These are phyloP conservation scores for Sporobolomyces pararoseus DNA, from an alignment of 768 basidiomycete species.

Conservation along the genomic window DNA sequence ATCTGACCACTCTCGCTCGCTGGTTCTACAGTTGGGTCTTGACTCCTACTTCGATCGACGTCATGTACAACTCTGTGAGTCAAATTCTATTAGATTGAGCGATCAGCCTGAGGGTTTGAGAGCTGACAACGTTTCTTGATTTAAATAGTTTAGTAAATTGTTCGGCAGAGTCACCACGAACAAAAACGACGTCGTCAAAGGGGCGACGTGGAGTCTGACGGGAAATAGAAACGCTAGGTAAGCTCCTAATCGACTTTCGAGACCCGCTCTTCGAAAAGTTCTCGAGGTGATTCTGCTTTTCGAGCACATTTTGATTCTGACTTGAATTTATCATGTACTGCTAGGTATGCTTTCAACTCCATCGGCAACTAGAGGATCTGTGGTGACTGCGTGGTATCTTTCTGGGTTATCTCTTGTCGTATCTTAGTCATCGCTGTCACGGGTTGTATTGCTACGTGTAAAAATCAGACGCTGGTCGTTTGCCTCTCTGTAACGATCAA, in stretches of 20 bases:
- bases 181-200: conserved; percentile 40
- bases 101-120: not conserved
- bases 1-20: too few relatives aligned
- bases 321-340: too few relatives aligned
- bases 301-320: too few relatives aligned
- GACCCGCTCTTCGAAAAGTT: too few relatives aligned
- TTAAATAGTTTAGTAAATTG: conserved; percentile 26
- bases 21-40: conserved; percentile 19
- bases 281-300: too few relatives aligned
- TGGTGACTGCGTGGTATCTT: too few relatives aligned
- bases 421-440: too few relatives aligned
- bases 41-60: conserved; percentile 28
- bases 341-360: conserved; percentile 7
- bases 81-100: not conserved
- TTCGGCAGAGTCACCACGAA: conserved; percentile 21
- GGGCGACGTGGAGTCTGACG: conserved; percentile 40
- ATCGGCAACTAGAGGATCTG: conserved; percentile 2
- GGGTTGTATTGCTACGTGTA: too few relatives aligned
- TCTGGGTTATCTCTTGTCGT: too few relatives aligned
- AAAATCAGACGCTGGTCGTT: too few relatives aligned
- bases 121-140: not conserved
- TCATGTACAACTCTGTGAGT: conserved; percentile 20
- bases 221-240: conserved; percentile 41
- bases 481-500: too few relatives aligned
- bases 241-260: too few relatives aligned